Evolutionary conservation across 2,329 filamentous ascomycete species (phyloP).

Genomic region (Aspergillus brunneoviolaceus): DNA sequence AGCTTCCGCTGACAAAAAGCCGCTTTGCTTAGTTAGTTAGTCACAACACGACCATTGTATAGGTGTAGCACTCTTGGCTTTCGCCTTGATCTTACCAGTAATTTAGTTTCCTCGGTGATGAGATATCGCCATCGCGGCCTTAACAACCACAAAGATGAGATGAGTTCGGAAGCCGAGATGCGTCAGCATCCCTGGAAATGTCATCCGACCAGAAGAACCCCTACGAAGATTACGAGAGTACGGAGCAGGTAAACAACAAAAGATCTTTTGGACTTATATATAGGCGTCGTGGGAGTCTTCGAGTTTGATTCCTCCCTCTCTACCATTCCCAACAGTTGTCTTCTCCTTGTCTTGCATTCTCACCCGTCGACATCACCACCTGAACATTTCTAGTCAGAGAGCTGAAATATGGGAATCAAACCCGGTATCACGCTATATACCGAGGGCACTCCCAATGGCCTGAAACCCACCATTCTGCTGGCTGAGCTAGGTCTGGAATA

Average conservation of each 20-base stretch:
- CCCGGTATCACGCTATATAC: not conserved
- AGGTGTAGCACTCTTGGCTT: not conserved
- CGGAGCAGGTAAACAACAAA: not conserved
- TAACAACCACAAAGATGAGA: not conserved
- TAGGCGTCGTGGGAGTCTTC: too few relatives aligned
- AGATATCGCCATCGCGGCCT: not conserved
- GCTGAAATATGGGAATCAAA: too few relatives aligned
- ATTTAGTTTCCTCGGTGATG: not conserved
- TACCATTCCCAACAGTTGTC: too few relatives aligned
- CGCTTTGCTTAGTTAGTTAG: not conserved
- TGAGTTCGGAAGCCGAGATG: not conserved
- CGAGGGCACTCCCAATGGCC: not conserved
- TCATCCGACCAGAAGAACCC: not conserved
- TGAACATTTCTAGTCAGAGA: too few relatives aligned
- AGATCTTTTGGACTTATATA: too few relatives aligned
- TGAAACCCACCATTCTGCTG: not conserved
- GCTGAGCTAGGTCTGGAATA: not conserved
- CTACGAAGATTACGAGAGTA: not conserved
- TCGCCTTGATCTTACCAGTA: not conserved
- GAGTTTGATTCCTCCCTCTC: too few relatives aligned
- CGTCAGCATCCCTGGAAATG: not conserved
- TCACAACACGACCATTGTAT: not conserved
- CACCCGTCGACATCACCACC: too few relatives aligned
- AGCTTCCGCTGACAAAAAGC: not conserved
- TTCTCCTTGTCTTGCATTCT: too few relatives aligned